Evolutionary conservation across 441 rosid species (phyloP), one percentile per base, ranked within the genome.

Genomic region (Populus hybrid): DNA sequence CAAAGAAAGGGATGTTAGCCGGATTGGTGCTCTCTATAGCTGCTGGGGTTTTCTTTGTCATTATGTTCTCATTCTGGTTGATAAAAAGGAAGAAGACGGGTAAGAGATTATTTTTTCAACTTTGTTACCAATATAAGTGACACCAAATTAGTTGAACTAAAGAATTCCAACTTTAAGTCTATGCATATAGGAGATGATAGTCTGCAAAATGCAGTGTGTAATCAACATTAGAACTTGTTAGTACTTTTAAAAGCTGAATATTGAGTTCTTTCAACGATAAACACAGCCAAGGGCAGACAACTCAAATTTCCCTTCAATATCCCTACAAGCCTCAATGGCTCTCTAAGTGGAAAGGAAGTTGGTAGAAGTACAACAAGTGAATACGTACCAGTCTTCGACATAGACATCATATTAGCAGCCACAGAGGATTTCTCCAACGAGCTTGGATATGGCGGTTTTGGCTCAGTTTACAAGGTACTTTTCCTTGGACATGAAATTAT

Each of bases 391-490:
- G n/a, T 72, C 16, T 74, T 76, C 2, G 34, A 71, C 12, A 67
- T 81, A 30, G 36, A 42, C 9, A 77, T 76, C 2, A 30, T 82
- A 38, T 10, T 46, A 34, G 78, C 46, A 1, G 85, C 85, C 2
- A 84, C 82, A 3, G 32, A 77, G 6, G 71, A 73, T 24, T 82
- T 82, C 67, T 77, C 80, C 64, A 80, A 75, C 73, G 80, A 69
- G 64, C 76, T 84, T 4, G 86, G 88, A 73, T 76, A 67, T 6
- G 86, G 88, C 5, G 88, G 88, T n/a, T 84, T 86, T 36, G 86
- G 89, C 2, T 70, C 83, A 0, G 81, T 86, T 64, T 82, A 82
- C 72, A 80, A 82, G 87, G 87, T 84, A 69, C 1, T 70, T 23
- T 42, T 34, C 6, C 4, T 32, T 61, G 3, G 46, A 38, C 10